Evolutionary conservation across 164 flowering plant genomes (phyloP).

Genomic region (Kalanchoe fedtschenkoi): DNA sequence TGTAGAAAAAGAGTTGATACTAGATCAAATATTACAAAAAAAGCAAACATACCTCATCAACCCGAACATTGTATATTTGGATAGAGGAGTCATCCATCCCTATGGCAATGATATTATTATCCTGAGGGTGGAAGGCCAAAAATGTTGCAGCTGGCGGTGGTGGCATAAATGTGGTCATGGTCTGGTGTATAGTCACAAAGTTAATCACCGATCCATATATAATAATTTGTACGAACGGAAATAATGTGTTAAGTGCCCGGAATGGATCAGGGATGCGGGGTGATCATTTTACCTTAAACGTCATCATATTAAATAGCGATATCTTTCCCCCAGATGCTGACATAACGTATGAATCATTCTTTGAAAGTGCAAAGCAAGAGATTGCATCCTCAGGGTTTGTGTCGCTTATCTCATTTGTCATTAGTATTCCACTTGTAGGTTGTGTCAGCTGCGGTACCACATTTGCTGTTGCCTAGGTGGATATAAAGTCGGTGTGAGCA

Average conservation of each 20-base stretch:
- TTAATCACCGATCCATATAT: background rate
- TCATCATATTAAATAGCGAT: constrained; percentile 83
- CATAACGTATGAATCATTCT: constrained; percentile 89
- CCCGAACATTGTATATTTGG: constrained; percentile 78
- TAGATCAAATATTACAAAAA: background rate
- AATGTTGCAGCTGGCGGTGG: constrained; percentile 87
- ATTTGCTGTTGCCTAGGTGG: constrained; percentile 53
- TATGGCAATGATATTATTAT: constrained; percentile 82
- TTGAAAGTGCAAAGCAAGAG: constrained; percentile 86
- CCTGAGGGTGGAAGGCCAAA: constrained; percentile 83
- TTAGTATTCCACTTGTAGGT: constrained; percentile 64
- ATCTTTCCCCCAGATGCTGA: constrained; percentile 90
- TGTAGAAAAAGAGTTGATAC: background rate
- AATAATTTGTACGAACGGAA: background rate
- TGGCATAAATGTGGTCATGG: constrained; percentile 82
- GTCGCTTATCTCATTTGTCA: constrained; percentile 72
- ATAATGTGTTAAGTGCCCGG: background rate
- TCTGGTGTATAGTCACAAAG: constrained; percentile 22
- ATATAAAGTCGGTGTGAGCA: background rate
- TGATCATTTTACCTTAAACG: constrained; percentile 57
- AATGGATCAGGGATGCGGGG: background rate
- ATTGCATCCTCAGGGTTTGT: constrained; percentile 71
- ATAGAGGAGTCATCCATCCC: constrained; percentile 93
- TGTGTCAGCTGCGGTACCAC: constrained; percentile 58
- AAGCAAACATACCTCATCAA: constrained; percentile 56